phyloP scores from a whole-genome alignment of 768 basidiomycete genomes.

The Nidularia pulvinata region DNA sequence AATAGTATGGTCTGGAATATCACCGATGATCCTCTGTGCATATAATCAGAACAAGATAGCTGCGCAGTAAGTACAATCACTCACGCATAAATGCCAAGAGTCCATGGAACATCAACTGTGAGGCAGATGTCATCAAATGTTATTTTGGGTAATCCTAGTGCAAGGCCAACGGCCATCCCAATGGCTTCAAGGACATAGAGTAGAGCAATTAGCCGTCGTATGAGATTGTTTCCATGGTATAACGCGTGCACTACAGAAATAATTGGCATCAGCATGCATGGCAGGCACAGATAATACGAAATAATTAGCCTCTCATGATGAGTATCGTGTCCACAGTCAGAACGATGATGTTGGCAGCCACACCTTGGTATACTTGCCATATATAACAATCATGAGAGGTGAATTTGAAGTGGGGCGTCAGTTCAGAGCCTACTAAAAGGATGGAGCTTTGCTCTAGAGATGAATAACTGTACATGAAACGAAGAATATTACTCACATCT shows the following conservation, averaged over 20 bases:
- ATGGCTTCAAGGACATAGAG: conserved; percentile 25
- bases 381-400: conserved; percentile 38
- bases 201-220: conserved; percentile 19
- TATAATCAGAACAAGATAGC: background rate
- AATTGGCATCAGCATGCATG: background rate
- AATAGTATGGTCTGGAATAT: conserved; percentile 38
- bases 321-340: conserved; percentile 33
- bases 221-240: conserved; percentile 28
- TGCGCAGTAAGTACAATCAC: conserved; percentile 1
- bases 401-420: conserved; percentile 31
- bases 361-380: conserved; percentile 42
- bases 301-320: conserved; percentile 32
- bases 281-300: too few species aligned
- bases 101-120: conserved; percentile 18
- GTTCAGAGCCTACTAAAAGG: conserved; percentile 29
- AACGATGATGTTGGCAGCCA: conserved; percentile 23
- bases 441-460: conserved; percentile 19
- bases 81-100: conserved; percentile 29
- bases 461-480: background rate
- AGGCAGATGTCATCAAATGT: conserved; percentile 30
- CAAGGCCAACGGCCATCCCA: conserved; percentile 24
- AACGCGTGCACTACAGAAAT: conserved; percentile 29
- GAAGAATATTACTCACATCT: conserved; percentile 23
- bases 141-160: conserved; percentile 24
- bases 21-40: conserved; percentile 20